Evolutionary conservation across 768 basidiomycete genomes (phyloP), one percentile per base, ranked within the genome.

Genomic region (Mycena floridula): DNA sequence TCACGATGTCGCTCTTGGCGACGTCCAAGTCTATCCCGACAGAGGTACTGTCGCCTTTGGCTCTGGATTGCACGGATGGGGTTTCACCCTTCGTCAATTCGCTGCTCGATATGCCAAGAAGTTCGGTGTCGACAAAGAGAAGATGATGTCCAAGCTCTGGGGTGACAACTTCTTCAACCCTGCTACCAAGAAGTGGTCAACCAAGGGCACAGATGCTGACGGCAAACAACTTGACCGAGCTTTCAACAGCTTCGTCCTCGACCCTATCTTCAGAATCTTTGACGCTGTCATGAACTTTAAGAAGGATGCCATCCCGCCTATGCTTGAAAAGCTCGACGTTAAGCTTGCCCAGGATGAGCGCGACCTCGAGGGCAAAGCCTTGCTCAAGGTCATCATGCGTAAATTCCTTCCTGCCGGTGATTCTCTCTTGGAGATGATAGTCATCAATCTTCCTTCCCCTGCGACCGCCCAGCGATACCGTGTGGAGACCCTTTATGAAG

Each of bases 81-180:
- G 83, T 42, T 98, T 99, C 78, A 94, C 95, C 51, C 91, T 99
- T 60, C 90, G 93, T 61, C 91, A 98, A 66, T 99, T 99, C 65
- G 93, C 96, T 40, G 60, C 63, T 51, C 85, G 94, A 47, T 99
- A 99, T 68, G 79, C 89, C 53, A 98, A 97, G 79, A 97, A 91
- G 69, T 99, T 99, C 58, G 93, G 94, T 81, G 94, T 97, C 16
- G 89, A 94, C 71, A 94, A 94, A 73, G 87, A 89, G 53, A 98
- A 98, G 80, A 91, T 99, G 81, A 95, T 99, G 87, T 56, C 66
- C 49, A 94, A 88, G 72, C 82, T 99, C 38, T 99, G 96, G 96
- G 96, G 96, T 43, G 96, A 99, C 77, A 97, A 97, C 76, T 99
- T 73, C 76, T 98, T 98, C 80, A 99, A 98, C 77, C 89, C 94